Evolutionary conservation across 176 grass and related monocot genomes (phyloP), one percentile per base, ranked within the genome.

Genomic region (Typha latifolia): DNA sequence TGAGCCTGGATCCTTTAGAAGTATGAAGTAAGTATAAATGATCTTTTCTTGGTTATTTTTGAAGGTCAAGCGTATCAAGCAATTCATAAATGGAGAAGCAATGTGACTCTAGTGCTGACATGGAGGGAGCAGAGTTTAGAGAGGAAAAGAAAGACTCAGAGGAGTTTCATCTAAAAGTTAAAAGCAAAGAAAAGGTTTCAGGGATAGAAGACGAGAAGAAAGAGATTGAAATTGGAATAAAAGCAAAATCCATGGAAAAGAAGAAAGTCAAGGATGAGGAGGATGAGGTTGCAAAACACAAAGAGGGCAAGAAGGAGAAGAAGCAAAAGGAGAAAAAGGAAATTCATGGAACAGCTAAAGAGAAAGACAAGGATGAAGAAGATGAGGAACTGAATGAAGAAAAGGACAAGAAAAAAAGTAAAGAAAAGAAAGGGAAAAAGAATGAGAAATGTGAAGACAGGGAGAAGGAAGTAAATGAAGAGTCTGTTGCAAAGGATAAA

Each of bases 101-200:
- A 21, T 78, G 47, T 31, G 69, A 82, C 21, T 52, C 12, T 5
- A 6, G 23, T 20, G 67, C 49, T 22, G 71, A 74, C 4, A 22
- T 48, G 24, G 43, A 63, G 18, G 29, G 16, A 70, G 51, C 29
- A 12, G 69, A 78, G 62, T 27, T 66, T 9, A 78, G 72, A 27
- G 84, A 84, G 67, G 84, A 66, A 72, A 62, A 81, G 49, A 78
- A 81, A 24, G 66, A 77, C 21, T 72, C 66, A 3, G 79, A 85
- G 11, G 76, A 80, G 49, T 51, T 96, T 68, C 79, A 91, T 69
- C 69, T 91, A 13, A 88, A 91, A 78, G 27, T 96, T 19, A 91
- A 88, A 78, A 73, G 68, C 62, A 84, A 71, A 69, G 78, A 86
- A 63, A 82, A 86, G 49, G 65, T 71, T 27, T 47, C 69, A 1